Base-by-base conservation (phyloP, 2,329 filamentous ascomycete species). In the Fusarium lyarnte region DNA sequence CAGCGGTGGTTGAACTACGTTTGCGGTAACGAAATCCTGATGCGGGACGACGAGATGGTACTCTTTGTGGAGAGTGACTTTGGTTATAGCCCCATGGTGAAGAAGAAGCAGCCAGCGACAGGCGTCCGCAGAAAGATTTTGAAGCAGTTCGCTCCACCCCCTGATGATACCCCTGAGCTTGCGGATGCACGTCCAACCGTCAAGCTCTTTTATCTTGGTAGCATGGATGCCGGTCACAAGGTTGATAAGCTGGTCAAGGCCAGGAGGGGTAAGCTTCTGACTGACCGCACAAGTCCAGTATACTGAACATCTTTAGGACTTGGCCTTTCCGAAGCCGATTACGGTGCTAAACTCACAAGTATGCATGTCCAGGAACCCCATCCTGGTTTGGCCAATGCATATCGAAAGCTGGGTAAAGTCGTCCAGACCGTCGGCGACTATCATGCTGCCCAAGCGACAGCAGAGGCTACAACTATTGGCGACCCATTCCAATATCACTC, bases 21-120 rank as follows among this genome's bases (percentile, higher is more conserved):
- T 25, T 97, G 96, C 84, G 90, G 89, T 78, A 98, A 96, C 76
- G 95, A 98, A 39, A 91, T 97, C 2, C 88, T 99, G 12, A 97
- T 97, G 86, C 90, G 93, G 70, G 96, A 99, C 80, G 95, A 98
- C 70, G 96, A 99, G 83, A 95, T 98, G 90, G 90, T 98, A 9
- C 91, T 98, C 67, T 99, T 99, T 78, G 94, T 99, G n/a, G 96
- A 99, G 83, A 97, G 94, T 79, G 96, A 99, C 81, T 98, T 98
- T 81, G 96, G 96, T 43, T 99, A 99, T 82, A 98, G 94, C 78
- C 96, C 96, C 3, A 93, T 98, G 78, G 92, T 98, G 51, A 92
- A 95, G 81, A 94, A 94, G 87, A 97, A 97, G 86, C 96, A 99
- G 82, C 96, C 96, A 27, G 96, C 96, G 13, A 99, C 96, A 3